Percentiles rank a stretch among this genome's conserved stretches.
Evolutionary conservation across 345 rosid genomes (phyloP).

Genomic region (Garcia nutans): DNA sequence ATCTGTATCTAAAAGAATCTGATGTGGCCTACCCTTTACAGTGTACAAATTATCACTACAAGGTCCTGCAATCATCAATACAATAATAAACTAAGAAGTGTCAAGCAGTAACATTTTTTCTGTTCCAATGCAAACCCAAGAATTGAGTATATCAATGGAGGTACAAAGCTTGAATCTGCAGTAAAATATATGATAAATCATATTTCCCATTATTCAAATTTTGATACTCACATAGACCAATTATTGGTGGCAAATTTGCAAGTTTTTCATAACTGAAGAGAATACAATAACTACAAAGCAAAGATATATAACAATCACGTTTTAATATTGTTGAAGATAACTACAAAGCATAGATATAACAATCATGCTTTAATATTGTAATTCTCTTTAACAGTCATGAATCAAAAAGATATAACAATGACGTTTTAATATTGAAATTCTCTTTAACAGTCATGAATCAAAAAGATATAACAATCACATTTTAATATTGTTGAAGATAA

Average conservation of each 20-base stretch:
- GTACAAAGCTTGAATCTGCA: no score
- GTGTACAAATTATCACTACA: constrained; percentile 16
- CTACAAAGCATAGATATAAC: constrained; percentile 46
- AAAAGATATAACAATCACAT: no score
- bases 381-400: neutral
- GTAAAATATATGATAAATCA: no score
- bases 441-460: no score
- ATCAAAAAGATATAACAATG: constrained; percentile 7
- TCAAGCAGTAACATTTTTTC: constrained; percentile 32
- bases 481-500: constrained; percentile 52
- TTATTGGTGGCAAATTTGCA: no score
- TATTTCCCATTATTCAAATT: no score
- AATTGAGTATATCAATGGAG: no score
- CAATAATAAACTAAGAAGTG: constrained; percentile 14
- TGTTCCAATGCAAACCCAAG: constrained; percentile 19
- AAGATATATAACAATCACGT: no score
- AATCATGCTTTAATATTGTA: constrained; percentile 6
- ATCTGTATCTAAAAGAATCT: constrained; percentile 84
- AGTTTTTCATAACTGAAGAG: no score
- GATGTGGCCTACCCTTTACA: constrained; percentile 40
- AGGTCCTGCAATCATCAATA: constrained; percentile 28
- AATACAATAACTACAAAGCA: no score
- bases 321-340: constrained; percentile 52
- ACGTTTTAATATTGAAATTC: no score
- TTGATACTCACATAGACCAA: no score